Evolutionary conservation across 108 stramenopile species (phyloP), one percentile per base, ranked within the genome.

Genomic region (Cyclotella cryptica): DNA sequence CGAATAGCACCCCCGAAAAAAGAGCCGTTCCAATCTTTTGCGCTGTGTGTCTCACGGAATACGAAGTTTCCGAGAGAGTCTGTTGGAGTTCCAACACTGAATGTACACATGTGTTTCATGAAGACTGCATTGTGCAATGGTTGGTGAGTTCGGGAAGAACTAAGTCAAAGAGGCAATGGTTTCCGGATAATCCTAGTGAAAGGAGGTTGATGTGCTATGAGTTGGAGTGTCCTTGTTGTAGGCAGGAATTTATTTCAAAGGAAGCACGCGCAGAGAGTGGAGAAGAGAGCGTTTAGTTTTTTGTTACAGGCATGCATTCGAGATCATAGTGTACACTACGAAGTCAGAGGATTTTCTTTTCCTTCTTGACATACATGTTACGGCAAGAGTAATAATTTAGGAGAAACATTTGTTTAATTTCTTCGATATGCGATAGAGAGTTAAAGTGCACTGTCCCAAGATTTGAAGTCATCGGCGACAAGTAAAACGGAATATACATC

Each of bases 171-270:
- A 55, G 75, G 10, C 77, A 80, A 27, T 46, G 78, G 15, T 66
- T 80, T 30, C 74, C 71, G 27, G 61, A 49, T 2, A 76, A 41
- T 22, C 74, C 41, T 29, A 70, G 54, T 27, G 88, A 84, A 8
- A 70, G 22, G 5, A 53, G 66, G 1, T 46, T 87, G 40, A 45
- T 79, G 41, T 40, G 75, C 26, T 88, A 84, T 61, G 76, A 85
- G 26, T 85, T 88, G 45, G 39, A 72, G 15, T 91, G 90, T 53
- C 90, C 90, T 26, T 89, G 88, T 46, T 91, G 90, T 60, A 75
- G 90, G 19, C 87, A 85, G 52, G 45, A 82, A 11, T 91, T 89
- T 62, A 78, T 83, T 54, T 68, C 43, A 14, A 71, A 66, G 60
- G 49, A 47, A 17, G 27, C 46, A 10, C 9, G 43, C 13, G 29